These are phyloP conservation scores for Andrographis paniculata DNA, from an alignment of 305 asterid species.

Conservation along the genomic window DNA sequence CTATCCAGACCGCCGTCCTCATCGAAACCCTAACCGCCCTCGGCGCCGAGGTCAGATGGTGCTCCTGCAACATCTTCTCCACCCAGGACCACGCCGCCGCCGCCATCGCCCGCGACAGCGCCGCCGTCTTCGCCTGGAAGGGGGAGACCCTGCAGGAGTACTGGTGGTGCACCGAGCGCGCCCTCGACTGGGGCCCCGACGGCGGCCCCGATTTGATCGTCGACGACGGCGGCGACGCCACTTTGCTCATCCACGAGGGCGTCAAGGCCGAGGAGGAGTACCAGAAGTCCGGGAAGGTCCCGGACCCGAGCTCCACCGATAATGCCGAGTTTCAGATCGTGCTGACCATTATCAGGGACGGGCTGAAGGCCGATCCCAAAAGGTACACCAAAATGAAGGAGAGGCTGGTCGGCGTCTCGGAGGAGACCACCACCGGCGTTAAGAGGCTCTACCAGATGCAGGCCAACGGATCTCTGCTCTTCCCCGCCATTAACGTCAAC, in stretches of 20 bases:
- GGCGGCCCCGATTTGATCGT: slow-evolving; percentile 72
- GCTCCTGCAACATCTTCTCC: no score
- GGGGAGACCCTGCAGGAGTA: no score
- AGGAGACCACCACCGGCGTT: slow-evolving; percentile 73
- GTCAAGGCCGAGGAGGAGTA: slow-evolving; percentile 65
- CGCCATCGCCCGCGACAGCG: no score
- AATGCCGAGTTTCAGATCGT: slow-evolving; percentile 62
- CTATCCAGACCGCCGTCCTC: no score
- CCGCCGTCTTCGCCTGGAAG: no score
- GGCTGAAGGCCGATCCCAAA: slow-evolving; percentile 40
- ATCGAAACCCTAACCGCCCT: no score
- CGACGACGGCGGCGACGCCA: slow-evolving; percentile 66
- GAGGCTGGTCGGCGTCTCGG: slow-evolving; percentile 66
- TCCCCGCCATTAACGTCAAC: no score
- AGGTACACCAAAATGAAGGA: slow-evolving; percentile 54
- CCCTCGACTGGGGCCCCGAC: slow-evolving; percentile 61
- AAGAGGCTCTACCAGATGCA: slow-evolving; percentile 74
- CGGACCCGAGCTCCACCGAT: slow-evolving; percentile 60
- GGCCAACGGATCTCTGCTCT: slow-evolving; percentile 44
- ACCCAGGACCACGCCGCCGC: no score
- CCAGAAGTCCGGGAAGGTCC: slow-evolving; percentile 41
- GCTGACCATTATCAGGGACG: slow-evolving; percentile 42
- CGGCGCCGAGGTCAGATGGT: no score
- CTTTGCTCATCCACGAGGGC: slow-evolving; percentile 56
- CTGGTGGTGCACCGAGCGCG: slow-evolving; percentile 72